Conservation (phyloP, 306 rosid species). For the Lablab purpureus region DNA sequence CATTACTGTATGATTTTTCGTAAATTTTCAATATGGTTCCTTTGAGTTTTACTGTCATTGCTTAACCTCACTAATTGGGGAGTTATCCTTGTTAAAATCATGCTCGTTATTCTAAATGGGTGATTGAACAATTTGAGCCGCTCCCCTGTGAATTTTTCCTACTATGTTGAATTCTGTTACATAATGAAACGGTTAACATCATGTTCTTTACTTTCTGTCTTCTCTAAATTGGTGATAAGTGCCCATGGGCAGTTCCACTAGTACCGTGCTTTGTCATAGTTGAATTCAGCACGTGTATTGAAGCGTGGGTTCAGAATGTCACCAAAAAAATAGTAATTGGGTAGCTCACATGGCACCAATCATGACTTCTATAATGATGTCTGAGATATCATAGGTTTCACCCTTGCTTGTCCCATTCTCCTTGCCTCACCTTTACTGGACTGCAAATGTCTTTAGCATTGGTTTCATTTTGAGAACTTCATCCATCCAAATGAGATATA, state of each 20-base stretch:
- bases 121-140: not conserved
- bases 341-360: not conserved
- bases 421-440: not conserved
- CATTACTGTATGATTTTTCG: too few species aligned
- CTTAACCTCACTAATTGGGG: slow-evolving; percentile 28
- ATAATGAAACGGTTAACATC: not conserved
- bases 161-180: not conserved
- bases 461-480: slow-evolving; percentile 5
- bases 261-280: not conserved
- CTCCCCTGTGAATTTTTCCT: not conserved
- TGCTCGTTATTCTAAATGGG: not conserved
- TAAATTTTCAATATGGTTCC: too few species aligned
- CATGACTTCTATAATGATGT: slow-evolving; percentile 2
- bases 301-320: not conserved
- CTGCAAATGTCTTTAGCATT: not conserved
- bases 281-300: not conserved
- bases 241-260: not conserved
- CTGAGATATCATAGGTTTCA: not conserved
- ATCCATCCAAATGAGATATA: slow-evolving; percentile 8
- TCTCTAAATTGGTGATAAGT: not conserved
- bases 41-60: not conserved
- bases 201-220: not conserved
- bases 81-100: slow-evolving; percentile 17
- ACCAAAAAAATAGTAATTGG: not conserved
- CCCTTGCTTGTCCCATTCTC: not conserved